Percentiles rank a stretch among this genome's conserved stretches.
Conservation (phyloP, 75 land plant genomes). For the Gnetum montanum region DNA sequence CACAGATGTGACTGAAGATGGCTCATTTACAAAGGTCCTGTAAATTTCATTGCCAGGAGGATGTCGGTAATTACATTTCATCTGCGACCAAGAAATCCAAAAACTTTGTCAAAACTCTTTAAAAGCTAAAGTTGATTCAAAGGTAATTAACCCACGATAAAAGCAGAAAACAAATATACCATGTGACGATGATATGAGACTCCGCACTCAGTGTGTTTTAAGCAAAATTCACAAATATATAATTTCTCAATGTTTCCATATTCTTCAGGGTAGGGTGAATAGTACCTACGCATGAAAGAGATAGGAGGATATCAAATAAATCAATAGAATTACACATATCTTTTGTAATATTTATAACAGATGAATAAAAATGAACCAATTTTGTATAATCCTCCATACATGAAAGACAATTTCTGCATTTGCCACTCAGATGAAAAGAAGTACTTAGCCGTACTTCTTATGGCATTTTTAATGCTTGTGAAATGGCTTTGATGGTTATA, state of each 20-base stretch:
- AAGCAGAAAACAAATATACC: conserved; percentile 8
- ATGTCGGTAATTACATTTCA: conserved; percentile 22
- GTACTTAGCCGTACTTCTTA: too few species aligned
- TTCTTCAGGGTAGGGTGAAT: conserved; percentile 50
- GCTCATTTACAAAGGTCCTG: conserved; percentile 18
- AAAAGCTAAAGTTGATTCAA: not conserved
- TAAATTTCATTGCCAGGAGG: conserved; percentile 53
- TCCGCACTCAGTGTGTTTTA: conserved; percentile 40
- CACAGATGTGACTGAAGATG: conserved; percentile 3
- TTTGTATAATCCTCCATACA: too few species aligned
- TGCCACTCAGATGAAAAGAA: too few species aligned
- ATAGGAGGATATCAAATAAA: too few species aligned
- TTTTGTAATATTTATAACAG: too few species aligned
- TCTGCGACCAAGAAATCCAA: conserved; percentile 13
- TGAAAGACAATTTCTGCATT: too few species aligned
- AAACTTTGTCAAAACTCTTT: not conserved
- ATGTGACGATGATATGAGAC: conserved; percentile 25
- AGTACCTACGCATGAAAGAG: conserved; percentile 27
- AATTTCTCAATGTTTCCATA: conserved; percentile 28
- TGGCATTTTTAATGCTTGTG: too few species aligned
- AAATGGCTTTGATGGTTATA: too few species aligned
- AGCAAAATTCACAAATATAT: conserved; percentile 41
- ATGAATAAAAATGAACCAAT: too few species aligned
- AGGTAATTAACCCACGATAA: not conserved
- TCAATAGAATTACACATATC: too few species aligned